These are phyloP conservation scores for Sphagnum magellanicum DNA, from an alignment of 228 moss, liverwort and hornwort genomes.

Conservation along the genomic window DNA sequence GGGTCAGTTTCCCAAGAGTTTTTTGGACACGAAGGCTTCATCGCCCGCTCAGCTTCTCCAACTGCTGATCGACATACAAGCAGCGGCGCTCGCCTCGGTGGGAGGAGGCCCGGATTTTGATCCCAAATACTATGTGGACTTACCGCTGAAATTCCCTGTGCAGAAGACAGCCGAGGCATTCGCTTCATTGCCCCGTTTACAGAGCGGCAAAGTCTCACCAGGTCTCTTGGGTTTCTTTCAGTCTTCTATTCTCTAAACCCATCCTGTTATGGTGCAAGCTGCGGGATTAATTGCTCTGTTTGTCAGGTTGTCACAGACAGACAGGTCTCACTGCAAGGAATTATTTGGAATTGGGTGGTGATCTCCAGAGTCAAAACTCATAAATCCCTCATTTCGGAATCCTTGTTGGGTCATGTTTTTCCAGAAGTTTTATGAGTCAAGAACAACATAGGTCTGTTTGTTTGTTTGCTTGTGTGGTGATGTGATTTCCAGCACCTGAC, in stretches of 20 bases:
- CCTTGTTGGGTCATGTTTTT: not conserved
- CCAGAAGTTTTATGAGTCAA: not conserved
- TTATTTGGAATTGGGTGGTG: too few species aligned
- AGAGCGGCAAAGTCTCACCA: slow-evolving; percentile 15
- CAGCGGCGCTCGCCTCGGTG: slow-evolving; percentile 29
- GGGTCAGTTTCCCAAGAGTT: too few species aligned
- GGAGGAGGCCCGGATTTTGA: slow-evolving; percentile 20
- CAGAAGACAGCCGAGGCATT: slow-evolving; percentile 22
- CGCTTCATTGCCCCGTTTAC: slow-evolving; percentile 11
- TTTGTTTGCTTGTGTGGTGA: not conserved
- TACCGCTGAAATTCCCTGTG: slow-evolving; percentile 29
- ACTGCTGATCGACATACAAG: slow-evolving; percentile 44
- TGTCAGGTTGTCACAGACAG: not conserved
- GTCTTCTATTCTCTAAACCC: not conserved
- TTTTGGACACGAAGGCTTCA: not conserved
- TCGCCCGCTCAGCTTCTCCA: slow-evolving; percentile 15
- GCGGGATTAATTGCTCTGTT: not conserved
- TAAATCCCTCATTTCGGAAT: not conserved
- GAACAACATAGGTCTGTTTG: not conserved
- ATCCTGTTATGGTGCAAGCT: not conserved
- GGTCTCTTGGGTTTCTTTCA: slow-evolving; percentile 9
- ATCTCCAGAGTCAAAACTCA: too few species aligned
- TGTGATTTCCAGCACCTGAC: not conserved
- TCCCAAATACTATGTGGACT: slow-evolving; percentile 54
- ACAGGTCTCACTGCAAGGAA: not conserved